Conservation (phyloP, 257 asterid species). For the Nicotiana sylvestris region DNA sequence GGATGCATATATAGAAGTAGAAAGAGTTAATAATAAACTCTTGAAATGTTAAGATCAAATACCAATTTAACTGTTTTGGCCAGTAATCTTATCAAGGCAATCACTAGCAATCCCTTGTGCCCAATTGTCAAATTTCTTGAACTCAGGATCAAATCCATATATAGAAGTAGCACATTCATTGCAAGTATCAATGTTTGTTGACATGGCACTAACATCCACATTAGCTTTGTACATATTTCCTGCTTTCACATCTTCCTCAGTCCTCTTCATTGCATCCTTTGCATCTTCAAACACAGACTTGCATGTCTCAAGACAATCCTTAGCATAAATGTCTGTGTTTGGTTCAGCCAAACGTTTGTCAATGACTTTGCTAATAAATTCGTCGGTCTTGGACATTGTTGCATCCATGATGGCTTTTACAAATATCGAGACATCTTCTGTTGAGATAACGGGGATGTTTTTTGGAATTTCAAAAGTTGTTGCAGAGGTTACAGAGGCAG, state of each 20-base stretch:
- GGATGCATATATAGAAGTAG: background rate
- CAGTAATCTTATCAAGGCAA: conserved; percentile 22
- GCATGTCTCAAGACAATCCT: conserved; percentile 26
- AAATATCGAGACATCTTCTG: background rate
- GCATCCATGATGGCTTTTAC: conserved; percentile 22
- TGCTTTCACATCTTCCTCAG: conserved; percentile 21
- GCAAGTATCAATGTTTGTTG: conserved; percentile 31
- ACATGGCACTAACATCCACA: conserved; percentile 32
- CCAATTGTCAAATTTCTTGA: conserved; percentile 30
- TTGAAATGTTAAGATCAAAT: background rate
- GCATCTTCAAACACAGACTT: conserved; percentile 27
- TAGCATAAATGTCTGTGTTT: background rate
- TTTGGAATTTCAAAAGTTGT: background rate
- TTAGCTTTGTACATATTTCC: conserved; percentile 32
- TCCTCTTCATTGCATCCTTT: conserved; percentile 28
- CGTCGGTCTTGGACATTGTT: conserved; percentile 19
- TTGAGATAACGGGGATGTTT: background rate
- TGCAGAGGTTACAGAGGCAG: background rate
- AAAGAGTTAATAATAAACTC: background rate
- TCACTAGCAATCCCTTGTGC: conserved; percentile 23
- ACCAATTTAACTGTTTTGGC: background rate
- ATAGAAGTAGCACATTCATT: conserved; percentile 22
- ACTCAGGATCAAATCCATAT: background rate
- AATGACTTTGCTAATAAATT: conserved; percentile 19
- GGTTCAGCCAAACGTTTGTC: conserved; percentile 20